Evolutionary conservation across 2,329 filamentous ascomycete species (phyloP).

Genomic region (Neofusicoccum umdonicola): DNA sequence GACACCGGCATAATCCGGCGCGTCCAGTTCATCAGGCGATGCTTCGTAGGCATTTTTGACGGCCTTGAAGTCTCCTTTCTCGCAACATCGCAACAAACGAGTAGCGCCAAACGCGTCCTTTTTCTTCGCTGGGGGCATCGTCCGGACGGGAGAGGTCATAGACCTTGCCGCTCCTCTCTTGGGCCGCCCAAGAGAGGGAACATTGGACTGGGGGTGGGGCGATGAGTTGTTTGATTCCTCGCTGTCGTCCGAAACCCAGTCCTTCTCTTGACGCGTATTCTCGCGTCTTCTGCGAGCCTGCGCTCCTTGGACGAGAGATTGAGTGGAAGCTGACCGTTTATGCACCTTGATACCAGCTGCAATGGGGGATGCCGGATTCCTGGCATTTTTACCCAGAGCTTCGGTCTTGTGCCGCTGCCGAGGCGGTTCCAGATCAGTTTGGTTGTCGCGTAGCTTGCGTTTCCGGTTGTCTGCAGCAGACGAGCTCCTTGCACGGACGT

Average conservation of each 20-base stretch:
- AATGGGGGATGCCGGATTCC: constrained; percentile 33
- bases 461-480: constrained; percentile 40
- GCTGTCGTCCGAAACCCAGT: constrained; percentile 28
- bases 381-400: constrained; percentile 24
- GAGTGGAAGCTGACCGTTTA: constrained; percentile 39
- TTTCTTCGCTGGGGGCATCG: constrained; percentile 79
- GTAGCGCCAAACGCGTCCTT: constrained; percentile 92
- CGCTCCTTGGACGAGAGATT: constrained; percentile 31
- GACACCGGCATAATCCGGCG: constrained; percentile 92
- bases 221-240: constrained; percentile 27
- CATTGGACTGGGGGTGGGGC: constrained; percentile 32
- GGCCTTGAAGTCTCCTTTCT: constrained; percentile 75
- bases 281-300: constrained; percentile 35
- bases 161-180: constrained; percentile 60
- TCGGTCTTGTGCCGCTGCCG: constrained; percentile 41
- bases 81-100: constrained; percentile 82
- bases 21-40: constrained; percentile 82
- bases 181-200: constrained; percentile 48
- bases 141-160: constrained; percentile 47
- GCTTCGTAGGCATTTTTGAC: constrained; percentile 74
- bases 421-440: constrained; percentile 34
- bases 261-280: constrained; percentile 27
- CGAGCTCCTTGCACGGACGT: constrained; percentile 34
- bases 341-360: constrained; percentile 34
- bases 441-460: constrained; percentile 40